Evolutionary conservation across 2,329 filamentous ascomycete species (phyloP), one percentile per base, ranked within the genome.

Genomic region (Trichoderma polysporum): DNA sequence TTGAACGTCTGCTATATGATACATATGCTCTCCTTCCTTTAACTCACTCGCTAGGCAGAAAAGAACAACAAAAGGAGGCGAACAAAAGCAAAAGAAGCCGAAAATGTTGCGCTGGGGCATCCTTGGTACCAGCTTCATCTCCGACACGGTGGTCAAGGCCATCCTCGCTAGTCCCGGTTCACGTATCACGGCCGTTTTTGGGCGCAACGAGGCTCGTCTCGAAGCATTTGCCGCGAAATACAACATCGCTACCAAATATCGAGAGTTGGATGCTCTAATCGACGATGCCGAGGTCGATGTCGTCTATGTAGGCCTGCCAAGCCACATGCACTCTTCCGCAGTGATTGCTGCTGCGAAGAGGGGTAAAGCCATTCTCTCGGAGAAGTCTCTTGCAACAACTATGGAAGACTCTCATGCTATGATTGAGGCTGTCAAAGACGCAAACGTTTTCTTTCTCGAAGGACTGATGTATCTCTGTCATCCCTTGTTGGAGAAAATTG

Each of bases 81-180:
- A 41, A 13, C 33, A 33, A 8, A 25, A 45, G 2, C 29, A 4
- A 19, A 2, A 39, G 27, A 62, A 25, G 1, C 12, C 25, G 35
- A 66, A 47, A 52, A 73, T 72, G 71, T 53, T 73, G 67, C 73
- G 73, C 66, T 74, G 73, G 73, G 73, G 68, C 31, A 71, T 74
- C 37, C 69, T 74, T 45, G 73, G 73, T 37, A 74, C 73, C 37
- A 74, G 73, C 69, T 74, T 74, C 73, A 74, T 74, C 71, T 73
- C 71, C 15, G 60, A 74, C 62, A 70, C 69, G 6, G 73, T 74
- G 13, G 73, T 67, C 22, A 69, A 68, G 22, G 68, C 73, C 59
- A 73, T 74, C 10, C 56, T 68, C 29, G 69, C 64, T 29, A 73
- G 71, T 62, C 27, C 69, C 7, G 64, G 64, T 57, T 74, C 73